A percentile compares a stretch with the other conserved stretches of the same genome.
Evolutionary conservation across 306 rosid species (phyloP).

Genomic region (Sesbania bispinosa): DNA sequence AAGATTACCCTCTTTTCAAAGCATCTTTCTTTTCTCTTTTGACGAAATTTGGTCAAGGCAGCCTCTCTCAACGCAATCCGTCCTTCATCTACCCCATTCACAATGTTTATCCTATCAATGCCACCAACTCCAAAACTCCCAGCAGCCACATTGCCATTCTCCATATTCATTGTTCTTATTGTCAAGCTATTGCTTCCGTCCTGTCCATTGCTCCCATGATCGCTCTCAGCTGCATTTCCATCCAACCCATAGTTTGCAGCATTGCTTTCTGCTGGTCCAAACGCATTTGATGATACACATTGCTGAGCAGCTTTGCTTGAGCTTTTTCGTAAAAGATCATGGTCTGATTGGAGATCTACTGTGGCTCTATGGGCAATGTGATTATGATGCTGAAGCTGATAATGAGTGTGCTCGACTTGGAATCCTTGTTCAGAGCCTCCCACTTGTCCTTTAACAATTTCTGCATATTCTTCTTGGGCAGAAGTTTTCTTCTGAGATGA

Average conservation of each 20-base stretch:
- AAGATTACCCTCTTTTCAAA: constrained; percentile 68
- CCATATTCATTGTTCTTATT: constrained; percentile 26
- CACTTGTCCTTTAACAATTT: constrained; percentile 24
- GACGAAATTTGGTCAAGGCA: constrained; percentile 65
- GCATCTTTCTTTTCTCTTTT: constrained; percentile 78
- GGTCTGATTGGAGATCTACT: constrained; percentile 29
- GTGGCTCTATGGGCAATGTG: constrained; percentile 35
- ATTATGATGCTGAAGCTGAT: constrained; percentile 45
- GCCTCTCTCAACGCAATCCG: constrained; percentile 62
- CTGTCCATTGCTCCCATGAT: constrained; percentile 45
- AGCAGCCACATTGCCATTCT: constrained; percentile 33
- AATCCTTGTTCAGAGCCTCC: constrained; percentile 42
- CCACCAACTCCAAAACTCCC: constrained; percentile 35
- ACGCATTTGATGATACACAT: constrained; percentile 39
- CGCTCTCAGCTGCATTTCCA: constrained; percentile 44
- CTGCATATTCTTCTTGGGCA: constrained; percentile 28
- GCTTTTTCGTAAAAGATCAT: constrained; percentile 31
- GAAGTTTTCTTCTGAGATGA: constrained; percentile 34
- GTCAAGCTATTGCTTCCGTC: constrained; percentile 40
- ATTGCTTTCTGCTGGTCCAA: constrained; percentile 41
- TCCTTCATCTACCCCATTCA: constrained; percentile 44
- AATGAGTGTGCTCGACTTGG: constrained; percentile 40
- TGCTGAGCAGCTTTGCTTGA: constrained; percentile 34
- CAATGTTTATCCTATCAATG: constrained; percentile 29
- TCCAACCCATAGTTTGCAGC: constrained; percentile 32